Evolutionary conservation across 345 rosid species (phyloP).

Genomic region (Acer negundo): DNA sequence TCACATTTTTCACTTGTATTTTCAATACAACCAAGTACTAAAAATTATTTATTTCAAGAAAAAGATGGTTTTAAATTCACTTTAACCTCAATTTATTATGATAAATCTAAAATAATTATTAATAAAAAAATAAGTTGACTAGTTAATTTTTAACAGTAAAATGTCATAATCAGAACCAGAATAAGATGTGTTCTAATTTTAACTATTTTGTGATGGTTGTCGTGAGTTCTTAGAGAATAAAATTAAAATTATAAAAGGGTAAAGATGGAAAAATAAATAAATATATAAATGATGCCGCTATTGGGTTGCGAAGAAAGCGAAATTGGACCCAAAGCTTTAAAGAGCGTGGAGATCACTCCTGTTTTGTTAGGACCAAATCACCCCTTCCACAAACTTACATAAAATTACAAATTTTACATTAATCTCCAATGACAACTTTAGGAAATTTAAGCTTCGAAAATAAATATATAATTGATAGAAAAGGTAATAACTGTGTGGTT

Average conservation of each 20-base stretch:
- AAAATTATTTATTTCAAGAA: too few species aligned
- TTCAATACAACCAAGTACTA: not conserved
- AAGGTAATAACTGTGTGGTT: not conserved
- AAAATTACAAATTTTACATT: not conserved
- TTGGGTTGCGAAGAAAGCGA: conserved; percentile 1
- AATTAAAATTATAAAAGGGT: not conserved
- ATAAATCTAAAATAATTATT: too few species aligned
- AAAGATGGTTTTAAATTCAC: not conserved
- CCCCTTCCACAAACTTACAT: not conserved
- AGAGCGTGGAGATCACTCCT: conserved; percentile 11
- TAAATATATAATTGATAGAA: not conserved
- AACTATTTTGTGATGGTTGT: not conserved
- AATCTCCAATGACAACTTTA: not conserved
- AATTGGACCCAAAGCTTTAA: not conserved
- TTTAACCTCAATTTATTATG: too few species aligned
- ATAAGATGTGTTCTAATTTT: not conserved
- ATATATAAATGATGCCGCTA: not conserved
- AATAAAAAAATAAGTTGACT: too few species aligned
- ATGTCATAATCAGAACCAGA: not conserved
- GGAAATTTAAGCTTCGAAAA: too few species aligned
- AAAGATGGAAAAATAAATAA: not conserved
- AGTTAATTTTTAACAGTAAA: not conserved
- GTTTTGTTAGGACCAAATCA: not conserved
- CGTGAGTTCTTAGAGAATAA: not conserved
- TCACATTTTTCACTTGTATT: not conserved